Base-by-base conservation (phyloP, 2,329 filamentous ascomycete species). In the Polychaeton citri region DNA sequence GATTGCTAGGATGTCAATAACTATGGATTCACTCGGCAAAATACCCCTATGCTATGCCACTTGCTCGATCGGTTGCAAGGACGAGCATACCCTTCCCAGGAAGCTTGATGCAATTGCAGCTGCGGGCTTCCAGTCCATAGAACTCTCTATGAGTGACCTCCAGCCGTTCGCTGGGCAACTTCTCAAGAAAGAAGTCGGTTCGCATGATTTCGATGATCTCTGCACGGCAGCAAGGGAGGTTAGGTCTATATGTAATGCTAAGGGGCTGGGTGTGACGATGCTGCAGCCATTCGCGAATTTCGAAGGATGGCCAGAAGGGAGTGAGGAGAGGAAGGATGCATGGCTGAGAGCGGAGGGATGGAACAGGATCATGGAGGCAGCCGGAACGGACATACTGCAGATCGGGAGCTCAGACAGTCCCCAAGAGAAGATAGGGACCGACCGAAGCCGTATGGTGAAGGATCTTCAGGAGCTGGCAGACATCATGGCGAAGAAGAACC, bases 211-310 rank as follows among this genome's bases (percentile, higher is more conserved):
- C 46, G 59, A 69, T 13, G 57, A 67, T 3, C 63, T 86, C 1
- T 65, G 65, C 37, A 57, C 60, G 2, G 68, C 76, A 1, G 76
- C 70, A 0, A 50, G 51, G 12, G 62, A 72, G 26, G 69, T 83
- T 34, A 68, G 64, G 35, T 57, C 59, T 0, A 54, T 79, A 32
- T 75, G 71, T 33, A 59, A 69, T 18, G 61, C 68, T 8, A 62
- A 74, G 21, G 57, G 60, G 0, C 57, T 86, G 1, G 61, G 66
- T 21, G 69, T 86, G 38, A 66, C 86, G 53, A 79, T 85, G 63
- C 58, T 86, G 5, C 81, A 87, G 48, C 80, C 81, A 0, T 86
- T 87, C 47, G 62, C 74, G 12, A 81, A 85, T 47, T 85, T 84
- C 39, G 81, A 87, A 47, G 81, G 81, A 1, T 87, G 81, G 80